Conservation (phyloP, 1,139 yeast species). For the Hansenula lynferdii region DNA sequence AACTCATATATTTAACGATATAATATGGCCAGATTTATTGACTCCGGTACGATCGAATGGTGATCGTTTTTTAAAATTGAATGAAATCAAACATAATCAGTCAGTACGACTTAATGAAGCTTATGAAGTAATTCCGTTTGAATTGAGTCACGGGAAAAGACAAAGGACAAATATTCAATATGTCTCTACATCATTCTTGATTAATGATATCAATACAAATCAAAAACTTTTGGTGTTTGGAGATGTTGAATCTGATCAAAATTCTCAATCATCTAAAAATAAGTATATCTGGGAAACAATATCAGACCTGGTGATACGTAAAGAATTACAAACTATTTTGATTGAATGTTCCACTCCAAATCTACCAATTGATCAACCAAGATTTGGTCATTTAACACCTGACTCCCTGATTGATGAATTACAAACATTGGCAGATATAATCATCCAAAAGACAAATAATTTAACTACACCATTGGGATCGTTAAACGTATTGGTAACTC, state of each 20-base stretch:
- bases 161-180: slow-evolving; percentile 2
- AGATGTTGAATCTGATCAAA: slow-evolving; percentile 68
- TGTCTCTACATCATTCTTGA: slow-evolving; percentile 47
- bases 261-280: slow-evolving; percentile 41
- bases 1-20: slow-evolving; percentile 62
- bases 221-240: slow-evolving; percentile 63
- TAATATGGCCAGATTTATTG: slow-evolving; percentile 75
- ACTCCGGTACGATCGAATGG: slow-evolving; percentile 7
- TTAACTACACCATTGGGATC: slow-evolving; percentile 33
- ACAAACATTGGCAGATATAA: slow-evolving; percentile 25
- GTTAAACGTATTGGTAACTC: slow-evolving; percentile 59
- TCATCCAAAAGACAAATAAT: neutral
- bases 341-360: slow-evolving; percentile 73
- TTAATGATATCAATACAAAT: slow-evolving; percentile 31
- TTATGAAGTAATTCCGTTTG: slow-evolving; percentile 25
- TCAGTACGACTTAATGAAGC: slow-evolving; percentile 18
- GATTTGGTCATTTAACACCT: slow-evolving; percentile 84
- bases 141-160: slow-evolving; percentile 31
- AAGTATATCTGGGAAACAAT: slow-evolving; percentile 50
- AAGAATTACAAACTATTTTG: slow-evolving; percentile 47
- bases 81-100: slow-evolving; percentile 16
- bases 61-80: slow-evolving; percentile 21
- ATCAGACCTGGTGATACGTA: slow-evolving; percentile 38
- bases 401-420: slow-evolving; percentile 55
- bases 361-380: slow-evolving; percentile 36